Percentiles rank a stretch among this genome's conserved stretches.
phyloP scores from a whole-genome alignment of 2,329 filamentous ascomycete genomes.

The Diplocarpon mali region DNA sequence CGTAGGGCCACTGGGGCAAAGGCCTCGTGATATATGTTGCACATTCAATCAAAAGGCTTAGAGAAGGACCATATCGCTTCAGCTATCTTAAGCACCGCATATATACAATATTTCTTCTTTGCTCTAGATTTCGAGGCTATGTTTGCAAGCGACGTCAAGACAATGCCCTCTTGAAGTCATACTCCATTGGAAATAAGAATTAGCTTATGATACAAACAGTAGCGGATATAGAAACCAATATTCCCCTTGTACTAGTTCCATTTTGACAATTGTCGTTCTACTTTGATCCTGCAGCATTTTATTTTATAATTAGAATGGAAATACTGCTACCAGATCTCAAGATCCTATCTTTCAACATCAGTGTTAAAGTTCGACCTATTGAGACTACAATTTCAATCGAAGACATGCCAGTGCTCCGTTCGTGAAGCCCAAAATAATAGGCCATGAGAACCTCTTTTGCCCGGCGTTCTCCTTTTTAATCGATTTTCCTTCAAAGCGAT shows the following conservation, averaged over 20 bases:
- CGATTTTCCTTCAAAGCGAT: slow-evolving; percentile 29
- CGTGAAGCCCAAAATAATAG: slow-evolving; percentile 26
- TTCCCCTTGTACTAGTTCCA: no score
- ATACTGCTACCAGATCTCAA: slow-evolving; percentile 19
- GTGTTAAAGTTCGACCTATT: slow-evolving; percentile 27
- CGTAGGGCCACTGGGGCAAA: no score
- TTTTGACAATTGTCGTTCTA: no score
- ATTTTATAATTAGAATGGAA: slow-evolving; percentile 4
- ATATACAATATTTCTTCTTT: background rate
- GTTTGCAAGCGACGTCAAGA: no score
- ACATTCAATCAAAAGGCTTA: background rate
- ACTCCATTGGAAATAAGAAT: no score
- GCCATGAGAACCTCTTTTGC: slow-evolving; percentile 27
- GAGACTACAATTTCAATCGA: slow-evolving; percentile 24
- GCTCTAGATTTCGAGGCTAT: no score
- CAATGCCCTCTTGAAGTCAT: no score
- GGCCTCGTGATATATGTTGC: background rate
- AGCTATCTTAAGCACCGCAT: background rate
- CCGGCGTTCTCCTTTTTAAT: slow-evolving; percentile 38
- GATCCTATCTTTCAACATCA: slow-evolving; percentile 23
- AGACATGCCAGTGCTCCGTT: slow-evolving; percentile 16
- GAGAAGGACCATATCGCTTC: no score
- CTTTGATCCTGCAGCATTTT: no score
- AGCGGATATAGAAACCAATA: no score
- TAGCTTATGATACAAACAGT: no score